Conservation (phyloP, 306 rosid genomes). For the Rosa multiflora region DNA sequence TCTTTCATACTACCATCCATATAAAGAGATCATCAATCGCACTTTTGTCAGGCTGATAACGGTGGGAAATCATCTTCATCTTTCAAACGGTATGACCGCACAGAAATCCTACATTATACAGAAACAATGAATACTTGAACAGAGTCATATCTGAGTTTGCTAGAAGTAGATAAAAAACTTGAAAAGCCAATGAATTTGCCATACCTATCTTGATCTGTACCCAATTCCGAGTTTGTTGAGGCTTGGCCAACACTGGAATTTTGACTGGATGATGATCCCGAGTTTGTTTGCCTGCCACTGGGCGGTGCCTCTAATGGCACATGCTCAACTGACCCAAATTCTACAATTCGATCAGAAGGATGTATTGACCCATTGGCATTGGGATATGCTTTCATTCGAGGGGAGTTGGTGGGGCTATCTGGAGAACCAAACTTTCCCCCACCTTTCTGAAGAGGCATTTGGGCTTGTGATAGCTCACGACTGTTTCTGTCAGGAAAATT, state of each 20-base stretch:
- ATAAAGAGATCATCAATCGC: slow-evolving; percentile 10
- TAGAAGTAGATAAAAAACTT: background rate
- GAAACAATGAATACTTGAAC: slow-evolving; percentile 12
- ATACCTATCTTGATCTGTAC: slow-evolving; percentile 43
- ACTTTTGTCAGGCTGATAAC: slow-evolving; percentile 34
- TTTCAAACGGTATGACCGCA: slow-evolving; percentile 48
- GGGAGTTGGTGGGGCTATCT: slow-evolving; percentile 32
- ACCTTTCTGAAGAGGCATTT: slow-evolving; percentile 25
- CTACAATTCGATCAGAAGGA: slow-evolving; percentile 31
- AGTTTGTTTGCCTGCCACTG: slow-evolving; percentile 30
- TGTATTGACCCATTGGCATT: slow-evolving; percentile 33
- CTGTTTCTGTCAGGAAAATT: slow-evolving; percentile 32
- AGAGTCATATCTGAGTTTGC: background rate
- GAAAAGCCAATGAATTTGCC: background rate
- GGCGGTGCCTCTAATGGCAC: slow-evolving; percentile 26
- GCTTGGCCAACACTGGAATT: slow-evolving; percentile 6
- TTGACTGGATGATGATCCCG: slow-evolving; percentile 6
- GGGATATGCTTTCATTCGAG: slow-evolving; percentile 27
- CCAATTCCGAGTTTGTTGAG: slow-evolving; percentile 21
- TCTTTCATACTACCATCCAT: slow-evolving; percentile 26
- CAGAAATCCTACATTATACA: slow-evolving; percentile 46
- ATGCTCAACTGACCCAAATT: slow-evolving; percentile 32
- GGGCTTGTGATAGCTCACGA: slow-evolving; percentile 34
- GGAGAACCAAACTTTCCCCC: slow-evolving; percentile 25
- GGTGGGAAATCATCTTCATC: slow-evolving; percentile 65